A percentile compares a stretch with the other conserved stretches of the same genome.
Conservation (phyloP, 2,329 filamentous ascomycete genomes). For the Trichoderma semiorbis region DNA sequence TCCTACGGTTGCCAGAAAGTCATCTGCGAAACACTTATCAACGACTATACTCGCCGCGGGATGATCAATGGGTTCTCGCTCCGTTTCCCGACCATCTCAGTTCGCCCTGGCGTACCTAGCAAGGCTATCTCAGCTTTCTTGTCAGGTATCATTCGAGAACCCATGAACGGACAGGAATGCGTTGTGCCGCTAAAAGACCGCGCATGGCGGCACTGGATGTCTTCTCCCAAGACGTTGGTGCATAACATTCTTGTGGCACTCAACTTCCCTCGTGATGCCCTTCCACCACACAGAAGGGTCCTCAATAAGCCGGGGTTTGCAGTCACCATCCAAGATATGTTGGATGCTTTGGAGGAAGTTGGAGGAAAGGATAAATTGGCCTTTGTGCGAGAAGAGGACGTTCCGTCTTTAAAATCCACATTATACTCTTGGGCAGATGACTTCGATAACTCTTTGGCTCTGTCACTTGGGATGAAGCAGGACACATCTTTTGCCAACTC, state of each 20-base stretch:
- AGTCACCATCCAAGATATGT: not conserved
- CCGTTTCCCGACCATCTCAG: not conserved
- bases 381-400: not conserved
- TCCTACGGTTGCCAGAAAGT: constrained; percentile 61
- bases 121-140: not conserved
- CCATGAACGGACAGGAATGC: not conserved
- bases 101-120: not conserved
- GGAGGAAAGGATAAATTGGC: not conserved
- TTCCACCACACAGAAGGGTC: not conserved
- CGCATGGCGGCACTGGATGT: not conserved
- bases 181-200: not conserved
- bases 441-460: not conserved
- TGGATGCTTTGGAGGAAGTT: not conserved
- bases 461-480: not conserved
- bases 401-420: too few species aligned
- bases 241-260: not conserved
- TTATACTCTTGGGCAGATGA: not conserved
- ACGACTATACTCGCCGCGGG: constrained; percentile 43
- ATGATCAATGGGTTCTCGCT: constrained; percentile 42
- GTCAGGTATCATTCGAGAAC: not conserved
- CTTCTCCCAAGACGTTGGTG: not conserved
- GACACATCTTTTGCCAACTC: not conserved
- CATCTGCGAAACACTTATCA: constrained; percentile 49
- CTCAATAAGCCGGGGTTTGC: not conserved
- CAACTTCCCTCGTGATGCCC: not conserved